Evolutionary conservation across 1,284 basidiomycete genomes (phyloP), one percentile per base, ranked within the genome.

Genomic region (Stereum hirsutum): DNA sequence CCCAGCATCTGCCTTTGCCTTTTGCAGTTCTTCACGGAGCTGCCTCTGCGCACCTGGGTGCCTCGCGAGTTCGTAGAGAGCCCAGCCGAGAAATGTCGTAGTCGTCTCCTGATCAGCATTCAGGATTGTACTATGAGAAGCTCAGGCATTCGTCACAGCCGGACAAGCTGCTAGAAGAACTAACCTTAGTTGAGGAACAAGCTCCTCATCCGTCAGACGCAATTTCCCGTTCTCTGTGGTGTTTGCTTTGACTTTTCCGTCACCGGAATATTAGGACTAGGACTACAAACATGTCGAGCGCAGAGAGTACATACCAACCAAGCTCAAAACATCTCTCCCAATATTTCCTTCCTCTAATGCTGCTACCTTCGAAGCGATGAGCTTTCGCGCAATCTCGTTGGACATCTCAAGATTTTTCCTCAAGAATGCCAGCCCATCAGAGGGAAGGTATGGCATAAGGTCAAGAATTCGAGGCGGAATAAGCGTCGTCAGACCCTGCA

Each of bases 211-310:
- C 4, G 52, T 65, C 41, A 81, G 56, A 43, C 61, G 62, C 19
- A 59, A 59, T 44, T 61, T 65, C 37, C 63, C 63, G 10, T 70
- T 58, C 36, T 70, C 62, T 4, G 69, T 66, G 34, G 61, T 60
- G 46, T 79, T 79, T 5, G 76, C 75, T 52, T 66, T 69, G 36
- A 78, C 78, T 78, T n/a, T n/a, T n/a, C n/a, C n/a, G n/a, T n/a
- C n/a, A n/a, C n/a, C n/a, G n/a, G n/a, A n/a, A n/a, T n/a, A n/a
- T n/a, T n/a, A n/a, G n/a, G n/a, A n/a, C n/a, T n/a, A n/a, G n/a
- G n/a, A n/a, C n/a, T n/a, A n/a, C n/a, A n/a, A n/a, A n/a, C n/a
- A n/a, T n/a, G n/a, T n/a, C n/a, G n/a, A n/a, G n/a, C n/a, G n/a
- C n/a, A n/a, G n/a, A n/a, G n/a, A n/a, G n/a, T n/a, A 43, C 59